These are phyloP conservation scores for Talaromyces sp. DNA, from an alignment of 2,329 filamentous ascomycete species.

Conservation along the genomic window DNA sequence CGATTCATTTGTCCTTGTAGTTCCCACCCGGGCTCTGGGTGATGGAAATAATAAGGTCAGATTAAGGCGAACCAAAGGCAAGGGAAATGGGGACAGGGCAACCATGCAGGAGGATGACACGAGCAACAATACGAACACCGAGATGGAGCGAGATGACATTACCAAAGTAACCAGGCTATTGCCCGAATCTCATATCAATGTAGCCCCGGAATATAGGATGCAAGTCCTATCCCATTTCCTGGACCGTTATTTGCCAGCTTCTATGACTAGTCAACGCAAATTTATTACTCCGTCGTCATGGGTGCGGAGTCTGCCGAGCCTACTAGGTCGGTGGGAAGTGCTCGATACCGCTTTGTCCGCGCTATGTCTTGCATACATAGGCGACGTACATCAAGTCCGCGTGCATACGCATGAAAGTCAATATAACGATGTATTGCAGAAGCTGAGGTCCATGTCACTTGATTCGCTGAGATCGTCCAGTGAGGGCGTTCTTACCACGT, in stretches of 20 bases:
- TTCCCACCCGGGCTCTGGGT: conserved; percentile 5
- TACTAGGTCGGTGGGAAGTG: conserved; percentile 15
- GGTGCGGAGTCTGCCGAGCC: conserved; percentile 13
- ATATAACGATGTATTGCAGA: conserved; percentile 10
- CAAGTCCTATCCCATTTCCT: conserved; percentile 16
- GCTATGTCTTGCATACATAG: conserved; percentile 15
- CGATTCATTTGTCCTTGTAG: conserved; percentile 16
- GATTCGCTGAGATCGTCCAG: conserved; percentile 13
- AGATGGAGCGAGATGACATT: neutral
- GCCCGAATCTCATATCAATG: conserved; percentile 8
- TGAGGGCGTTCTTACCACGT: conserved; percentile 15
- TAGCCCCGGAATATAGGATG: conserved; percentile 16
- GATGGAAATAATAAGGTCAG: conserved; percentile 7
- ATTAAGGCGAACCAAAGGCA: conserved; percentile 8
- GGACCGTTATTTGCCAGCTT: conserved; percentile 15
- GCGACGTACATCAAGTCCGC: conserved; percentile 6
- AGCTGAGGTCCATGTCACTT: conserved; percentile 11
- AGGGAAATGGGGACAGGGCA: neutral
- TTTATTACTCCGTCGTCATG: conserved; percentile 17
- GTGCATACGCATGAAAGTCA: conserved; percentile 15
- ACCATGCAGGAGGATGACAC: neutral
- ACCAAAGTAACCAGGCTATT: neutral
- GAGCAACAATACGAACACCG: neutral
- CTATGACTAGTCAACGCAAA: conserved; percentile 12
- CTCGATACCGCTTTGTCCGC: conserved; percentile 13